Base-by-base conservation (phyloP, 192 early-diverging fungal species). In the Obelidium mucronatum region DNA sequence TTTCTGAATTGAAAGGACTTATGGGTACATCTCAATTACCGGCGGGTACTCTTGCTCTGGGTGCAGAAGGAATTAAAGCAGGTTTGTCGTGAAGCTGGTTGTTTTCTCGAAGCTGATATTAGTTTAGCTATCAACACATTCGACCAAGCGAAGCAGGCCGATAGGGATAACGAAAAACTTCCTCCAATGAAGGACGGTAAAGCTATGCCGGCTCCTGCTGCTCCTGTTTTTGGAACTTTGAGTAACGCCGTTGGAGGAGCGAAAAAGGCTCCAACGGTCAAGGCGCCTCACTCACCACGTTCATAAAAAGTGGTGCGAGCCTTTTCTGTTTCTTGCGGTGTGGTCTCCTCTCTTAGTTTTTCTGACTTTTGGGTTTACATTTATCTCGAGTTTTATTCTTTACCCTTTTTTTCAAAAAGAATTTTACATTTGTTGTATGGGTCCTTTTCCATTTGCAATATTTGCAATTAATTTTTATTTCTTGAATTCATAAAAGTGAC, bases 1-100 rank as follows among this genome's bases (percentile, higher is more conserved):
- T 99, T 59, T 93, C 91, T 79, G 97, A 99, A 81, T 83, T 99
- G 67, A 99, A 98, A 84, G 90, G 87, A 33, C 79, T 96, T 30
- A 88, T 96, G 81, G 94, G 94, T 28, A 92, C 91, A n/a, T 85
- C 92, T 35, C 88, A 86, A 34, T 81, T 99, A 59, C 97, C 97
- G 8, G 88, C 89, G 51, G 97, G 96, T 30, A 91, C 91, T 35
- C 84, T 99, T 48, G 93, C 92, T 5, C 82, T 95, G 22, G 97
- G 97, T 30, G 94, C 93, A 4, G 94, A 95, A 75, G 97, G 97
- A 0, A 91, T 99, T 73, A 96, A 94, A 79, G 81, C 88, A 75
- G 92, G 92, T 93, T 83, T 51, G 73, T 72, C 19, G 11, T 30
- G 56, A n/a, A n/a, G 67, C 44, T 67, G 54, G 19, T n/a, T 51